Evolutionary conservation across 257 asterid genomes (phyloP).

Genomic region (Schizonepeta tenuifolia): DNA sequence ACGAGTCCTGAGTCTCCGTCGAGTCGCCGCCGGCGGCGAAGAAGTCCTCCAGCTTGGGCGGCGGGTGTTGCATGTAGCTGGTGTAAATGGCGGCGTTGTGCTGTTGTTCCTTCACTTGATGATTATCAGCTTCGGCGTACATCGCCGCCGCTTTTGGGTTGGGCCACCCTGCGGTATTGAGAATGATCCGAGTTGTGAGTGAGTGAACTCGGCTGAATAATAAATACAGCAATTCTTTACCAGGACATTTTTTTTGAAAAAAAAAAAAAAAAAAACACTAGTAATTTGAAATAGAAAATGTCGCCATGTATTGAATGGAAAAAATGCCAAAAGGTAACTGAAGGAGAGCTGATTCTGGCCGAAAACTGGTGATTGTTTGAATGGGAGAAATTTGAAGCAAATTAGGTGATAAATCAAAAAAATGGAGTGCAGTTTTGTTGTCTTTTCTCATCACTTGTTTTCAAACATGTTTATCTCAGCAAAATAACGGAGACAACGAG

Average conservation of each 20-base stretch:
- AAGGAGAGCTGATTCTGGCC: slow-evolving; percentile 1
- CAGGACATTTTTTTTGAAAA: too few relatives aligned
- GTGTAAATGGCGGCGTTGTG: slow-evolving; percentile 41
- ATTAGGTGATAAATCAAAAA: background rate
- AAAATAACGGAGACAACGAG: slow-evolving; percentile 52
- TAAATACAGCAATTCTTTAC: too few relatives aligned
- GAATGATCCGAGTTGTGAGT: slow-evolving; percentile 31
- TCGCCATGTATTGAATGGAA: slow-evolving; percentile 16
- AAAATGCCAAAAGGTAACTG: slow-evolving; percentile 31
- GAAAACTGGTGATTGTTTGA: background rate
- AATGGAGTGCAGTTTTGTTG: slow-evolving; percentile 44
- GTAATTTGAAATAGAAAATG: background rate
- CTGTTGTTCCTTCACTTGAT: slow-evolving; percentile 30
- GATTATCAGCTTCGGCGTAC: slow-evolving; percentile 38
- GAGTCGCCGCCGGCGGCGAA: slow-evolving; percentile 74
- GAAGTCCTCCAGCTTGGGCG: slow-evolving; percentile 89
- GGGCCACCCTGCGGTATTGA: slow-evolving; percentile 54
- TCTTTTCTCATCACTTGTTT: slow-evolving; percentile 38
- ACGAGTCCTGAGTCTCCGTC: slow-evolving; percentile 67
- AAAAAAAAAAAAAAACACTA: too few relatives aligned
- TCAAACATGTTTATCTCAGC: slow-evolving; percentile 47
- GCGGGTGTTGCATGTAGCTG: slow-evolving; percentile 54
- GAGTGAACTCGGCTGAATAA: background rate
- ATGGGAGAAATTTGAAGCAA: background rate
- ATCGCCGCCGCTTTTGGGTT: slow-evolving; percentile 46